Evolutionary conservation across 768 basidiomycete species (phyloP), one percentile per base, ranked within the genome.

Genomic region (Trametes cingulata): DNA sequence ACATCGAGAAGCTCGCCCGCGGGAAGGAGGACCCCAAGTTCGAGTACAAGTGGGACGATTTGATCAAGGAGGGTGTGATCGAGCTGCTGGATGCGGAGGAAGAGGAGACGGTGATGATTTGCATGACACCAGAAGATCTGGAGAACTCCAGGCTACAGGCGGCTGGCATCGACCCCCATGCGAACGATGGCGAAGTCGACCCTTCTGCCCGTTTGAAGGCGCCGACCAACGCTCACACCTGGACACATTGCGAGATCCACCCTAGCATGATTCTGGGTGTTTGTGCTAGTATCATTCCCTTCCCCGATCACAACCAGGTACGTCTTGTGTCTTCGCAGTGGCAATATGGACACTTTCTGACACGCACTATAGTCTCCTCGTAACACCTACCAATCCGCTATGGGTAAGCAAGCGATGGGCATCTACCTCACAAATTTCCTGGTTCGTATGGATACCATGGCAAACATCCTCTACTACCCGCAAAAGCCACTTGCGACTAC

Each of bases 321-420:
- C 62, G 86, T 75, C 42, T 5, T 10, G 10, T 10, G 29, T 5
- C 10, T 33, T 33, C 29, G 29, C 6, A 27, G 27, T 6, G 41
- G n/a, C 33, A 10, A 14, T 27, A 37, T 37, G 48, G 24, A 37
- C 4, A 24, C 13, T 29, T 24, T 46, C 47, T 54, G 24, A 3
- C 48, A 29, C 40, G 61, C 39, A 29, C 54, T 33, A 10, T 64
- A 98, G 93, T 99, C 96, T 60, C 96, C 96, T 65, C 97, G 96
- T 86, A 99, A 99, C 72, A 99, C 96, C 4, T 99, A 99, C 71
- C 96, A 99, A 78, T 98, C 96, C 45, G 96, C 96, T 52, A 99
- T 99, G 96, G 97, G 97, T 67, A 99, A 99, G 78, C 96, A 99
- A 85, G 96, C 96, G 12, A 99, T 99, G 96, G 96, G 97, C 51